Evolutionary conservation across 495 filamentous ascomycete genomes (phyloP), one percentile per base, ranked within the genome.

Genomic region (Trichoderma virens): DNA sequence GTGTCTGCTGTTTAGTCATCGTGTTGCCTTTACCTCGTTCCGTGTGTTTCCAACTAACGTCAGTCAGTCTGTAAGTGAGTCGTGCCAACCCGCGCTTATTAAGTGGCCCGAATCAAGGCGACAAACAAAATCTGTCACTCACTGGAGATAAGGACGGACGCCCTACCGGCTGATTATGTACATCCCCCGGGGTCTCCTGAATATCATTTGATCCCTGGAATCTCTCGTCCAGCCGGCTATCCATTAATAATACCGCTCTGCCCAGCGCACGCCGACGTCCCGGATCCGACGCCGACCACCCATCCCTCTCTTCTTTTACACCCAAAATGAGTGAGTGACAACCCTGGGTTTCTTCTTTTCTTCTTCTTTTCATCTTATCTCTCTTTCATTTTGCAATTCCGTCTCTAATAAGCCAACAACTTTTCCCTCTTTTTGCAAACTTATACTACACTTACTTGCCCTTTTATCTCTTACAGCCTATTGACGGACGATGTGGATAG

Each of bases 301-400:
- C 43, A 47, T 47, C 18, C 8, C 18, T 5, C 0, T 23, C 8
- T 23, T 47, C 2, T 47, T 13, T 6, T 5, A 56, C 16, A 30
- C 30, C 51, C 18, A 56, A 45, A 14, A 56, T 56, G 51, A 56
- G 51, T 56, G 51, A 30, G 51, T 56, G 23, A n/a, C 18, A n/a
- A 47, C 5, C 43, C 41, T 47, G n/a, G 18, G n/a, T 25, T 20
- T 47, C n/a, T 23, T 25, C 43, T 20, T 20, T 47, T n/a, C 39
- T 14, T 4, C 39, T 1, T 43, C 16, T 7, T 18, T 35, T 2
- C 34, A 35, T 35, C 34, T 35, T 35, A n/a, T n/a, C n/a, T n/a
- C n/a, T n/a, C n/a, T n/a, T n/a, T n/a, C n/a, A n/a, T n/a, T n/a
- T n/a, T n/a, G n/a, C 9, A 39, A 6, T 14, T 11, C 5, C 35